phyloP scores from a whole-genome alignment of 805 yeast genomes.

The Candida qinlingensis region DNA sequence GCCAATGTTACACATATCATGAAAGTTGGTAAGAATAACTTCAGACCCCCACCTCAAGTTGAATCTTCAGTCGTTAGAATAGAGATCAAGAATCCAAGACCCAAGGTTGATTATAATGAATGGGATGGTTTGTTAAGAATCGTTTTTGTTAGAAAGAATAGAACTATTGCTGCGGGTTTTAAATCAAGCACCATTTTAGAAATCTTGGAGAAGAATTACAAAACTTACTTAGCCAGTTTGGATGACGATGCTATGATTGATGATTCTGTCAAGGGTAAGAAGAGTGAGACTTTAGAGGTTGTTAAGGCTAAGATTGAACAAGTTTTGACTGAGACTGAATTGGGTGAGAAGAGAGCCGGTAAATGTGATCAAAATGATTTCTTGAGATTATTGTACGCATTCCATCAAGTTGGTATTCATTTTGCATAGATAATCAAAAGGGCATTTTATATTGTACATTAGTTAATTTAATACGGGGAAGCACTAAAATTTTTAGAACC shows the following conservation, averaged over 20 bases:
- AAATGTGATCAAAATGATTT: constrained; percentile 96
- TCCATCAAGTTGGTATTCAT: constrained; percentile 95
- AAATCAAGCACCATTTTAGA: constrained; percentile 74
- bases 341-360: constrained; percentile 82
- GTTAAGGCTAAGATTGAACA: constrained; percentile 67
- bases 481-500: too few species aligned
- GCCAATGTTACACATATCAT: constrained; percentile 97
- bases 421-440: constrained; percentile 51
- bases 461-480: too few species aligned
- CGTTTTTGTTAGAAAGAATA: constrained; percentile 88
- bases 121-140: constrained; percentile 96
- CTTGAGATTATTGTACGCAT: constrained; percentile 77
- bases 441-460: background rate
- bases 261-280: constrained; percentile 29
- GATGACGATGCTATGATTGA: constrained; percentile 36
- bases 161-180: constrained; percentile 90
- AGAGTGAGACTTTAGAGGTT: constrained; percentile 32
- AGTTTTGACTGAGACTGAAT: constrained; percentile 75
- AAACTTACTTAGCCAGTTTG: constrained; percentile 57
- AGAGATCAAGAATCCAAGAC: constrained; percentile 88
- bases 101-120: constrained; percentile 88
- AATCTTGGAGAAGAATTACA: constrained; percentile 83
- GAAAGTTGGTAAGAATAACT: constrained; percentile 96
- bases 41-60: constrained; percentile 97
- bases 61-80: constrained; percentile 94